Evolutionary conservation across 2,329 filamentous ascomycete genomes (phyloP).

Genomic region (Geosmithia putterillii): DNA sequence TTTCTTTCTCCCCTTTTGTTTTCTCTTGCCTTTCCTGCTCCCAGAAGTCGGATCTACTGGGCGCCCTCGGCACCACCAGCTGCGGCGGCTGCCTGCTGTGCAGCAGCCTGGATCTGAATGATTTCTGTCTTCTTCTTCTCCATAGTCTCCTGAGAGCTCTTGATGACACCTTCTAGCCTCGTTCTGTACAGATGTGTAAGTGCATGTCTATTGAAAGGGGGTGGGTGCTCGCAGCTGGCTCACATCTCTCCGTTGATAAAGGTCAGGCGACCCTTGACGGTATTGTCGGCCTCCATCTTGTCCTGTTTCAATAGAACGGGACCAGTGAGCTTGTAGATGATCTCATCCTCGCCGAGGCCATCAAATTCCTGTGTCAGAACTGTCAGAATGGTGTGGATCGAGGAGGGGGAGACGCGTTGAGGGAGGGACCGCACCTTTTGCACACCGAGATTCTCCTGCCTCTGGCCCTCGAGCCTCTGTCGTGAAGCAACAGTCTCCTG

Average conservation of each 20-base stretch:
- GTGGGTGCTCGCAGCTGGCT: constrained; percentile 18
- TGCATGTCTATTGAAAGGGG: background rate
- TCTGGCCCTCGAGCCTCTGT: constrained; percentile 88
- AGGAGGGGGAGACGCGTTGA: background rate
- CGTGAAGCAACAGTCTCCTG: constrained; percentile 64
- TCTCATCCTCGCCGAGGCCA: constrained; percentile 65
- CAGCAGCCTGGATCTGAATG: constrained; percentile 39
- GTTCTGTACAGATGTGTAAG: constrained; percentile 10
- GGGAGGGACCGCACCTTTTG: constrained; percentile 46
- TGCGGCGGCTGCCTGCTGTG: constrained; percentile 25
- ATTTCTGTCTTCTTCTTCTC: constrained; percentile 49
- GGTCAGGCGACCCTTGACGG: constrained; percentile 80
- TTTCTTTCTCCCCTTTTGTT: background rate
- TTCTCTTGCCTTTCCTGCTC: background rate
- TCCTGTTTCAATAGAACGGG: constrained; percentile 93
- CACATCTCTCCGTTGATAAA: constrained; percentile 94
- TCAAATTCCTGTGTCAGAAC: constrained; percentile 57
- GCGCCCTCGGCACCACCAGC: constrained; percentile 4
- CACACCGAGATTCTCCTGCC: constrained; percentile 83
- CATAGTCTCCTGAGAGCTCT: constrained; percentile 41
- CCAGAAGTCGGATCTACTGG: background rate
- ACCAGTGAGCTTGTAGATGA: constrained; percentile 91
- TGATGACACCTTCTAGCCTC: constrained; percentile 37
- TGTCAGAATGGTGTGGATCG: background rate
- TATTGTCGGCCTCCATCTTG: constrained; percentile 76